These are phyloP conservation scores for Lasiosphaeria miniovina DNA, from an alignment of 495 filamentous ascomycete genomes.

Conservation along the genomic window DNA sequence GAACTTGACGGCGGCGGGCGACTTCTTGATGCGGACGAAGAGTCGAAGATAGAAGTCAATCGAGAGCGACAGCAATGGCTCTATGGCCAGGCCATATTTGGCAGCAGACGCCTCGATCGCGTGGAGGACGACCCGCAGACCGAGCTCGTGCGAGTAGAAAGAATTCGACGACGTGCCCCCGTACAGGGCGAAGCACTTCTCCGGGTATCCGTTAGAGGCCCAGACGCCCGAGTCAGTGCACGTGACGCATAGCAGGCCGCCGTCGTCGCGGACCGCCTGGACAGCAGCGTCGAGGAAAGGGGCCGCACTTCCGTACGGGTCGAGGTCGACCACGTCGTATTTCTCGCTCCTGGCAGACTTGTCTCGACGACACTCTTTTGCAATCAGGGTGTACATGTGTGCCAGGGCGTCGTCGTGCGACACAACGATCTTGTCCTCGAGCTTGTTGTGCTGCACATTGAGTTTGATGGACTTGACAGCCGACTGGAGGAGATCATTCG, in stretches of 20 bases:
- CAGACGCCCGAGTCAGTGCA: constrained; percentile 95
- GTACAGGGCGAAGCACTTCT: constrained; percentile 90
- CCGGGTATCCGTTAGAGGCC: constrained; percentile 86
- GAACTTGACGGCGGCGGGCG: constrained; percentile 82
- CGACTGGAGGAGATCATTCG: constrained; percentile 78
- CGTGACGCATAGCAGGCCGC: constrained; percentile 89
- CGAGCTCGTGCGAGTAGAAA: constrained; percentile 80
- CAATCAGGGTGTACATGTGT: constrained; percentile 79
- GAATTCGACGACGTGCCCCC: constrained; percentile 85
- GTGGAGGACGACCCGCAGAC: constrained; percentile 80
- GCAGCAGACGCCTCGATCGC: constrained; percentile 73
- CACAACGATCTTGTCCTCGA: constrained; percentile 64
- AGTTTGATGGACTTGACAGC: constrained; percentile 77
- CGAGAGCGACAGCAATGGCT: constrained; percentile 86
- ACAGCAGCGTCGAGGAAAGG: constrained; percentile 90
- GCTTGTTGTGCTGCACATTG: constrained; percentile 79
- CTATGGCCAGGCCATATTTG: constrained; percentile 84
- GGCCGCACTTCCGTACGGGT: constrained; percentile 90
- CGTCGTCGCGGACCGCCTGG: constrained; percentile 74
- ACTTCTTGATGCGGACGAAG: constrained; percentile 78
- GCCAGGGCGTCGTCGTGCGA: constrained; percentile 76
- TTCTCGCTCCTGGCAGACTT: constrained; percentile 37
- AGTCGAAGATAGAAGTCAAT: constrained; percentile 95
- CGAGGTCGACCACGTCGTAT: constrained; percentile 94
- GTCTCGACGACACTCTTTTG: constrained; percentile 35